phyloP scores from a whole-genome alignment of 2,329 filamentous ascomycete genomes.

The Magnaporthiopsis poae region DNA sequence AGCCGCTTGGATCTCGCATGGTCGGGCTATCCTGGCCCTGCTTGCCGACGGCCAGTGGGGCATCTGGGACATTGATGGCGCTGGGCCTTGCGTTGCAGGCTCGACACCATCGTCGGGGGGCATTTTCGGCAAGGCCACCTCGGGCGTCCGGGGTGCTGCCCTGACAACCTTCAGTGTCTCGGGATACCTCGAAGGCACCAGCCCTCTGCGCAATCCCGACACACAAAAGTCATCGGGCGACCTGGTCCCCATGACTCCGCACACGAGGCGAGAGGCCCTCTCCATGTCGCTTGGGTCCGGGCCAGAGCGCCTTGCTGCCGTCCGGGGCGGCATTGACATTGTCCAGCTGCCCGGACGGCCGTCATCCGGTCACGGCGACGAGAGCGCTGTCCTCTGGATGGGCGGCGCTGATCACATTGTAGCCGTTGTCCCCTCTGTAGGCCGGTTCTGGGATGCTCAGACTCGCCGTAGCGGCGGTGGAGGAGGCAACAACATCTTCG shows the following conservation, averaged over 20 bases:
- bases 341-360: slow-evolving; percentile 31
- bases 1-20: slow-evolving; percentile 52
- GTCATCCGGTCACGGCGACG: slow-evolving; percentile 37
- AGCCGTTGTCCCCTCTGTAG: slow-evolving; percentile 44
- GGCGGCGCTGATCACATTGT: slow-evolving; percentile 44
- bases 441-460: slow-evolving; percentile 52
- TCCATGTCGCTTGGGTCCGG: slow-evolving; percentile 32
- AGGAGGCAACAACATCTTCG: slow-evolving; percentile 43
- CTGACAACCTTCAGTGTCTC: slow-evolving; percentile 47
- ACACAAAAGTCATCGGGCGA: slow-evolving; percentile 34
- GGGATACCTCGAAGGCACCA: slow-evolving; percentile 52
- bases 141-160: slow-evolving; percentile 47
- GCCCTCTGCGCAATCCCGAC: slow-evolving; percentile 38
- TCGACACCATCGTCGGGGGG: slow-evolving; percentile 15
- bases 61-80: slow-evolving; percentile 56
- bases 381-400: slow-evolving; percentile 48
- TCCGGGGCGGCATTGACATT: slow-evolving; percentile 44
- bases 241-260: slow-evolving; percentile 56
- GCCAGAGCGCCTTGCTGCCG: slow-evolving; percentile 40
- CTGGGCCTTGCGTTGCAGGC: slow-evolving; percentile 30
- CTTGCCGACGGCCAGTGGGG: slow-evolving; percentile 58
- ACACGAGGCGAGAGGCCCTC: slow-evolving; percentile 45
- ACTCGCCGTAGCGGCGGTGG: slow-evolving; percentile 40
- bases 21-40: slow-evolving; percentile 48
- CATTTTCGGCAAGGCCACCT: slow-evolving; percentile 39